These are phyloP conservation scores for Dichotomocladium elegans DNA, from an alignment of 371 early-diverging fungal genomes.

Conservation along the genomic window DNA sequence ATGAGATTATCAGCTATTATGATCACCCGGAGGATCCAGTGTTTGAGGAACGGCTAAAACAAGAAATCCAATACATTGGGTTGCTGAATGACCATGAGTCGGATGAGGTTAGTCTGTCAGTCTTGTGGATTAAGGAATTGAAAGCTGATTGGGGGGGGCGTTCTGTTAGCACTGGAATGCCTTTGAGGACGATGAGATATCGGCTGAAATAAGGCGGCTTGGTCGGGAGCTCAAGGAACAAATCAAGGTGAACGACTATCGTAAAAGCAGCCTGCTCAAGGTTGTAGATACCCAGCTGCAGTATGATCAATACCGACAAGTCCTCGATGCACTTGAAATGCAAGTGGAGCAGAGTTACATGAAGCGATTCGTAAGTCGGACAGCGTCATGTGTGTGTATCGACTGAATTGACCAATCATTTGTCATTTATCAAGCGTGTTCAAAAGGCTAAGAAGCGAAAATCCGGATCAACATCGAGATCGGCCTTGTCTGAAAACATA, in stretches of 20 bases:
- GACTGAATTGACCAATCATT: not conserved
- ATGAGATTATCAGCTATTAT: not conserved
- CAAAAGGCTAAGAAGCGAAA: constrained; percentile 75
- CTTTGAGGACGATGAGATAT: constrained; percentile 80
- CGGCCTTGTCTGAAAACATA: constrained; percentile 46
- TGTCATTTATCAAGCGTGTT: constrained; percentile 39
- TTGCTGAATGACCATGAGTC: constrained; percentile 74
- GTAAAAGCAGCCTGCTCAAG: constrained; percentile 65
- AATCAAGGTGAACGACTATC: constrained; percentile 55
- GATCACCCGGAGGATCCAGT: not conserved
- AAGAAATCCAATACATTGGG: constrained; percentile 79
- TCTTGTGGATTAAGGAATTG: not conserved
- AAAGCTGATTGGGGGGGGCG: not conserved
- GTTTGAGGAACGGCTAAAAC: constrained; percentile 78
- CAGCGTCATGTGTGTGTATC: not conserved
- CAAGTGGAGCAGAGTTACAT: constrained; percentile 82
- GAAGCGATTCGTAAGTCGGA: constrained; percentile 74
- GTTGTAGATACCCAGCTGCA: constrained; percentile 74
- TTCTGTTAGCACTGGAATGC: constrained; percentile 61
- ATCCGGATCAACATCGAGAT: constrained; percentile 47
- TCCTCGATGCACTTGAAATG: constrained; percentile 83
- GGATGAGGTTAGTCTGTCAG: constrained; percentile 57
- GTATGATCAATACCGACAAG: constrained; percentile 83
- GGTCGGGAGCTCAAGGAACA: constrained; percentile 75
- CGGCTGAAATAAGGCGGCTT: constrained; percentile 61